Evolutionary conservation across 1,284 basidiomycete species (phyloP).

Genomic region (Cryptococcus sp.): DNA sequence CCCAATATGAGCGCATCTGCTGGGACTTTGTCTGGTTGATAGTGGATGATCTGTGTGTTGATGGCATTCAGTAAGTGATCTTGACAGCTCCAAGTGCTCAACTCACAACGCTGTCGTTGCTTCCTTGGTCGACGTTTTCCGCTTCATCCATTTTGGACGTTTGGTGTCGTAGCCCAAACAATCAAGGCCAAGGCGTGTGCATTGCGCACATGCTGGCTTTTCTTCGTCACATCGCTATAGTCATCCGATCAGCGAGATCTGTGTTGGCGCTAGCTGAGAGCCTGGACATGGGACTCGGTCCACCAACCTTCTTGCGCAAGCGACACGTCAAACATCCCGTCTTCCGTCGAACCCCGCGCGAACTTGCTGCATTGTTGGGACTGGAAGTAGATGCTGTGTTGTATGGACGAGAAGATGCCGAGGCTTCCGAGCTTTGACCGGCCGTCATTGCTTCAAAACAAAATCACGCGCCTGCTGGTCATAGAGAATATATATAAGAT

Average conservation of each 20-base stretch:
- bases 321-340: conserved; percentile 30
- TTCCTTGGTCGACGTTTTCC: conserved; percentile 8
- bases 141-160: conserved; percentile 76
- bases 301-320: conserved; percentile 26
- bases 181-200: conserved; percentile 73
- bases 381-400: too few relatives aligned
- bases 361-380: too few relatives aligned
- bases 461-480: too few relatives aligned
- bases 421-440: too few relatives aligned
- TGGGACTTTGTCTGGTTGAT: not conserved
- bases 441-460: too few relatives aligned
- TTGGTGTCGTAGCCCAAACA: conserved; percentile 80
- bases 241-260: conserved; percentile 6
- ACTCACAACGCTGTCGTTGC: conserved; percentile 16
- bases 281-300: too few relatives aligned
- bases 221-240: conserved; percentile 78
- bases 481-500: too few relatives aligned
- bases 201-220: conserved; percentile 68
- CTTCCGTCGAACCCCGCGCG: conserved; percentile 5
- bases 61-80: too few relatives aligned
- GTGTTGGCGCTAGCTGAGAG: too few relatives aligned
- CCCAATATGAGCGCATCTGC: too few relatives aligned
- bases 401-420: too few relatives aligned
- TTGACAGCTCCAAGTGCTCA: too few relatives aligned
- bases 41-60: not conserved